Evolutionary conservation across 805 yeast genomes (phyloP).

Genomic region (Candida nanaspora): DNA sequence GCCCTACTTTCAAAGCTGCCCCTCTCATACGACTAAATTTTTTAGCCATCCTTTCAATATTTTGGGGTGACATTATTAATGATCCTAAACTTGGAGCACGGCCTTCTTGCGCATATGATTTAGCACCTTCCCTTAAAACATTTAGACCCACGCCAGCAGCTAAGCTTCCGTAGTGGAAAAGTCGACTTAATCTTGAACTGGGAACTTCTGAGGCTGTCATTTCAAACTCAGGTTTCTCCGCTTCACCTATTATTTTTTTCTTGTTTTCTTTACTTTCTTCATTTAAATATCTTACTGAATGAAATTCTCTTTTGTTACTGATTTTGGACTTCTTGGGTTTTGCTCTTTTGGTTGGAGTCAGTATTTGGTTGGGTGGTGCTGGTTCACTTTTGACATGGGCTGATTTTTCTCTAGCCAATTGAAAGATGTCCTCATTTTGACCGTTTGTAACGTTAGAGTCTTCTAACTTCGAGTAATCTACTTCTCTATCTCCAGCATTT

Average conservation of each 20-base stretch:
- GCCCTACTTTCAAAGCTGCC: conserved; percentile 98
- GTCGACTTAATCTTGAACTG: conserved; percentile 74
- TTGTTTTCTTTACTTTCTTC: background rate
- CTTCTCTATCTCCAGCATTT: conserved; percentile 8
- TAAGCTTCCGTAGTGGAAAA: conserved; percentile 86
- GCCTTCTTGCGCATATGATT: conserved; percentile 48
- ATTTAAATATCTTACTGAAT: conserved; percentile 2
- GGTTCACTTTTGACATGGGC: conserved; percentile 10
- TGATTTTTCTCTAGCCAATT: conserved; percentile 26
- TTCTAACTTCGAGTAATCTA: conserved; percentile 7
- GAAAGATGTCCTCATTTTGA: conserved; percentile 23
- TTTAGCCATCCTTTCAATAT: conserved; percentile 81
- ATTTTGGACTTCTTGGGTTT: conserved; percentile 8
- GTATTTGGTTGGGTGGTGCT: conserved; percentile 1
- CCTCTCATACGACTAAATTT: conserved; percentile 94
- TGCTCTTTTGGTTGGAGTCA: conserved; percentile 14
- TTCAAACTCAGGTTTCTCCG: conserved; percentile 33
- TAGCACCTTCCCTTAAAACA: conserved; percentile 70
- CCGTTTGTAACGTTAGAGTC: conserved; percentile 4
- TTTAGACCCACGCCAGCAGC: conserved; percentile 90
- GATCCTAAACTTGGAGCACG: conserved; percentile 43
- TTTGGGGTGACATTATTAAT: conserved; percentile 68
- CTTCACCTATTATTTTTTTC: conserved; percentile 20
- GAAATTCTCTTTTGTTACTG: conserved; percentile 15
- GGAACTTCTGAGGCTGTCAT: conserved; percentile 73